Percentiles rank a stretch among this genome's conserved stretches.
Evolutionary conservation across 2,329 filamentous ascomycete species (phyloP).

Genomic region (Aspergillus alliaceus): DNA sequence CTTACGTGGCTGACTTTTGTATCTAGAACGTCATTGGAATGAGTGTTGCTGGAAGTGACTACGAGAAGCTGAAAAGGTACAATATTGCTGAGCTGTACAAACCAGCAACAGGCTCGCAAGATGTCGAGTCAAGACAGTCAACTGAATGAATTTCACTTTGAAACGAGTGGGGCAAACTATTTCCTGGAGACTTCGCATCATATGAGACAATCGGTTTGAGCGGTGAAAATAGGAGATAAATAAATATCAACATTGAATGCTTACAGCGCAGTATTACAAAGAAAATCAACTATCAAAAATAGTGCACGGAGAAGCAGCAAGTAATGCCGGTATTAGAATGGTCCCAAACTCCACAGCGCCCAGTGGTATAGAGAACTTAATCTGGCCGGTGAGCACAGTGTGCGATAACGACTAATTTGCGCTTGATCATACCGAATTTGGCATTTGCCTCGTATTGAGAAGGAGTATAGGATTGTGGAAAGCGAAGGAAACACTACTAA

Average conservation of each 20-base stretch:
- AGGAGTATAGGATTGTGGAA: not conserved
- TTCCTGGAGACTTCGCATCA: not conserved
- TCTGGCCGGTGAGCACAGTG: not conserved
- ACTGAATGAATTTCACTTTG: not conserved
- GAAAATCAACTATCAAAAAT: not conserved
- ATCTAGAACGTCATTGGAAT: constrained; percentile 62
- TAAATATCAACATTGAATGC: not conserved
- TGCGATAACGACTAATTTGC: not conserved
- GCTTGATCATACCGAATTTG: not conserved
- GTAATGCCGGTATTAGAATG: not conserved
- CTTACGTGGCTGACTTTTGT: constrained; percentile 18
- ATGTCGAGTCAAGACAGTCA: constrained; percentile 8
- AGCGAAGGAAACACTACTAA: no score
- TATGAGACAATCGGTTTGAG: not conserved
- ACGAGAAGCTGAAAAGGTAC: constrained; percentile 61
- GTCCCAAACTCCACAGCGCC: not conserved
- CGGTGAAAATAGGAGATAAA: not conserved
- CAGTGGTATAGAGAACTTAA: not conserved
- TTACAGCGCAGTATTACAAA: no score
- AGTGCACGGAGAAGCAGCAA: not conserved
- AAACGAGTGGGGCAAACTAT: not conserved
- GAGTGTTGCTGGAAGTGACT: constrained; percentile 61
- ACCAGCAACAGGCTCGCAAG: constrained; percentile 38
- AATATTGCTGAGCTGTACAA: constrained; percentile 64
- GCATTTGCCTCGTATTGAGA: not conserved